These are phyloP conservation scores for Alternaria burnsii DNA, from an alignment of 2,329 filamentous ascomycete genomes.

Conservation along the genomic window DNA sequence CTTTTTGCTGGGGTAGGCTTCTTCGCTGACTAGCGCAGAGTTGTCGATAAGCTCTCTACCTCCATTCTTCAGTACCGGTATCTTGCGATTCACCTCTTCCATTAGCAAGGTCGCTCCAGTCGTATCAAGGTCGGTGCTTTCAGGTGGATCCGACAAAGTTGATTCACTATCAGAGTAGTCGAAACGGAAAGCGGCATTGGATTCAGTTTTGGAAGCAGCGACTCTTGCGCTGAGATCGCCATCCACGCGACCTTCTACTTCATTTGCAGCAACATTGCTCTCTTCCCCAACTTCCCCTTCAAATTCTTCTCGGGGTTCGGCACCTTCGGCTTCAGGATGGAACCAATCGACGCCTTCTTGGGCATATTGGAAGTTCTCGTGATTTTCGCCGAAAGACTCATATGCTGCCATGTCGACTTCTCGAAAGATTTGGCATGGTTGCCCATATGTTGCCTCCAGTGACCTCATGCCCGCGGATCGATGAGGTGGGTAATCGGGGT, in stretches of 20 bases:
- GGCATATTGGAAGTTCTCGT: neutral
- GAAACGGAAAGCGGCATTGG: neutral
- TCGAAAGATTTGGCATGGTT: neutral
- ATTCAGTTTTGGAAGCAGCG: neutral
- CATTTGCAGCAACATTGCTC: neutral
- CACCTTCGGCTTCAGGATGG: neutral
- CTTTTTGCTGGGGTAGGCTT: neutral
- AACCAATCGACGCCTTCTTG: neutral
- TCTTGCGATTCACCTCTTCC: neutral
- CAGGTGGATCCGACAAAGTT: neutral
- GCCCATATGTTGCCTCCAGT: neutral
- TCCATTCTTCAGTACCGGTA: neutral
- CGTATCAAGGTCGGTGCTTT: neutral
- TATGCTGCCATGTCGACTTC: neutral
- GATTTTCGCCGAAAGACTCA: neutral
- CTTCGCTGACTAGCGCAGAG: neutral
- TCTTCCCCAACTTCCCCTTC: too few relatives aligned
- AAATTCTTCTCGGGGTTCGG: neutral
- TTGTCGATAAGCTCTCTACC: neutral
- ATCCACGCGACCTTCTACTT: neutral
- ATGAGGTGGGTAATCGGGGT: neutral
- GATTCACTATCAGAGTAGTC: neutral
- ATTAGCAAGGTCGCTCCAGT: neutral
- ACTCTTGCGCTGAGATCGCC: neutral
- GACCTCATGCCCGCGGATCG: neutral